Base-by-base conservation (phyloP, 352 stramenopile species). In the Phytophthora megakarya region DNA sequence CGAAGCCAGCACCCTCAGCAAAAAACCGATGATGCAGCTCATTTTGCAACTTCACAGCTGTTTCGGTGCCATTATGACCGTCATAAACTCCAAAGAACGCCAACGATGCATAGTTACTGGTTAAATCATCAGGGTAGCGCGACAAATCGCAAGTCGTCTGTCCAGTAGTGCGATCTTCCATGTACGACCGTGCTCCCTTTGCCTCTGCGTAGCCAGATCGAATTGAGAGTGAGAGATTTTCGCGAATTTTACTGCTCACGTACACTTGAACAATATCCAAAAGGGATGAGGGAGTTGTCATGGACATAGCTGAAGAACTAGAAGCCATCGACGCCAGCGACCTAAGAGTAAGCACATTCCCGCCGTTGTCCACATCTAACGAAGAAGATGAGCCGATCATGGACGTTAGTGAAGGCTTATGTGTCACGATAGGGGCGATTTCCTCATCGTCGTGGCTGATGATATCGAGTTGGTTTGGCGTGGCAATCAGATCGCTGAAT, bases 81-180 rank as follows among this genome's bases (percentile, higher is more conserved):
- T 97, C 90, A 49, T 93, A 97, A 0, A 97, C 85, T 0, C 65
- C 89, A 67, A 94, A 97, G 51, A 83, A 97, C 15, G 72, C 88
- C 15, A 93, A 30, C 13, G 83, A 89, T 18, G 61, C 68, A 49
- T 79, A 92, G 9, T 56, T 55, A 7, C 61, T 35, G 5, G 47
- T 40, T 19, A 92, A 61, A 8, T 60, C 64, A 15, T 38, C 32
- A 12, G 77, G 67, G 53, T 85, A 92, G 12, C 55, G 60, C 3
- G 64, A 65, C 11, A 94, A 48, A 13, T 80, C 69, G 42, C 76
- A 84, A 13, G 66, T 65, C 6, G 81, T 74, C 42, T 90, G 71
- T 7, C 84, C 79, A 32, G 76, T 72, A 39, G 38, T 91, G 42
- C 86, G 81, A 69, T 97, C 89, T 68, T 96, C 89, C 89, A 97